A percentile compares a stretch with the other conserved stretches of the same genome.
Conservation (phyloP, 129 eudicot genomes). For the Flaveria trinervia region DNA sequence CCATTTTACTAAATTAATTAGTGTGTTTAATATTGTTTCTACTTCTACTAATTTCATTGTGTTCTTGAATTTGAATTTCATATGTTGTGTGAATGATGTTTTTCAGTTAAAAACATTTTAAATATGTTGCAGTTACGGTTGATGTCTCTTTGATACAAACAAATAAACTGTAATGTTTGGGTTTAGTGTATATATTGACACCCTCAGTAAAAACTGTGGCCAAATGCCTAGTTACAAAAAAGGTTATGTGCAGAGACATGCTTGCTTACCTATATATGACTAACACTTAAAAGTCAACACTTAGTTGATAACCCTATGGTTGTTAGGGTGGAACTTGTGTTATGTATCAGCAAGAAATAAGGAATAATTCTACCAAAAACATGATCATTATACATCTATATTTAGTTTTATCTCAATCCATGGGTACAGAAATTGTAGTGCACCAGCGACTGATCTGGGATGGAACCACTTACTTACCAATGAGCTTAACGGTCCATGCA, state of each 20-base stretch:
- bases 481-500: slow-evolving; percentile 81
- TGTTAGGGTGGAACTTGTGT: not conserved
- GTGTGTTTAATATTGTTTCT: not conserved
- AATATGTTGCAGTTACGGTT: no score
- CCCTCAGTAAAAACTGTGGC: no score
- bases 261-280: not conserved
- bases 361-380: slow-evolving; percentile 31
- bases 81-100: slow-evolving; percentile 1
- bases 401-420: slow-evolving; percentile 21
- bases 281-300: not conserved
- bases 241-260: not conserved
- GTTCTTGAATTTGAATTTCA: not conserved
- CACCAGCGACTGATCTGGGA: slow-evolving; percentile 11
- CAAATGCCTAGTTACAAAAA: no score
- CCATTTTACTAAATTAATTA: not conserved
- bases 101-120: not conserved
- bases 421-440: slow-evolving; percentile 9
- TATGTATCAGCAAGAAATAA: slow-evolving; percentile 9
- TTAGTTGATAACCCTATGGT: not conserved
- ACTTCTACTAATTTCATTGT: not conserved
- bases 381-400: slow-evolving; percentile 30
- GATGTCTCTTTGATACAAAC: not conserved
- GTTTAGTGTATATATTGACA: no score
- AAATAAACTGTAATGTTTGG: not conserved
- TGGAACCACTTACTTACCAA: slow-evolving; percentile 55